These are phyloP conservation scores for Phytophthora syringae DNA, from an alignment of 352 stramenopile genomes.

Conservation along the genomic window DNA sequence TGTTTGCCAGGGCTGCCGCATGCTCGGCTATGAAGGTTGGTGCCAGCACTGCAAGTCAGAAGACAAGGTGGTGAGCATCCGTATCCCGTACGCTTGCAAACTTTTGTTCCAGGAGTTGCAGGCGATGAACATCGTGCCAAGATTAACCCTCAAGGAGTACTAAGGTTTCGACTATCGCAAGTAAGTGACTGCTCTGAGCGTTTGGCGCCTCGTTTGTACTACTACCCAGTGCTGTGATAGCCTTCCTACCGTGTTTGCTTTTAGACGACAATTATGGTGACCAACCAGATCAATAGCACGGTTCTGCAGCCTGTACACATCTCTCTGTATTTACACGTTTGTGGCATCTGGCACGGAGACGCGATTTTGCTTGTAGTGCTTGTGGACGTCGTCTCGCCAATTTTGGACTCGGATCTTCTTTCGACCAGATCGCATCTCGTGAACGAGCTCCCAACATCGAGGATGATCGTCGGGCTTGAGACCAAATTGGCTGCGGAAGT, in stretches of 20 bases:
- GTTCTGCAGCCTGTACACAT: slow-evolving; percentile 19
- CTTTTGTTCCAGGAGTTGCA: slow-evolving; percentile 97
- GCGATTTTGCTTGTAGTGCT: slow-evolving; percentile 8
- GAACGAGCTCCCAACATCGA: slow-evolving; percentile 31
- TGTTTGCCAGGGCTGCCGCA: slow-evolving; percentile 97
- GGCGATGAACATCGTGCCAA: slow-evolving; percentile 99
- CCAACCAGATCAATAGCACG: slow-evolving; percentile 30
- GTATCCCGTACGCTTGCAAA: slow-evolving; percentile 99
- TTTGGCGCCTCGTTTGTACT: slow-evolving; percentile 25
- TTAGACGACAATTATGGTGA: slow-evolving; percentile 26
- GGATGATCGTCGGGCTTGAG: slow-evolving; percentile 18
- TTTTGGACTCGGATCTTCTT: slow-evolving; percentile 20
- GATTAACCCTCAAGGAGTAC: slow-evolving; percentile 96
- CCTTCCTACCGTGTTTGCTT: slow-evolving; percentile 20
- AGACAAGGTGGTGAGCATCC: slow-evolving; percentile 98
- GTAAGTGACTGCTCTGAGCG: slow-evolving; percentile 12
- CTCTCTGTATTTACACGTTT: not conserved
- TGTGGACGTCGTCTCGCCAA: slow-evolving; percentile 20
- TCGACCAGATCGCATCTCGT: slow-evolving; percentile 10
- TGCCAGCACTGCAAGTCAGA: slow-evolving; percentile 99
- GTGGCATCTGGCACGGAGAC: not conserved
- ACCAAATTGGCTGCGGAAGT: slow-evolving; percentile 37
- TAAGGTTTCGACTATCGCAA: slow-evolving; percentile 38
- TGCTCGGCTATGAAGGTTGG: slow-evolving; percentile 98
- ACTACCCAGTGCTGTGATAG: slow-evolving; percentile 29